A percentile compares a stretch with the other conserved stretches of the same genome.
These are phyloP conservation scores for Neonothopanus nambi DNA, from an alignment of 1,284 basidiomycete genomes.

Conservation along the genomic window DNA sequence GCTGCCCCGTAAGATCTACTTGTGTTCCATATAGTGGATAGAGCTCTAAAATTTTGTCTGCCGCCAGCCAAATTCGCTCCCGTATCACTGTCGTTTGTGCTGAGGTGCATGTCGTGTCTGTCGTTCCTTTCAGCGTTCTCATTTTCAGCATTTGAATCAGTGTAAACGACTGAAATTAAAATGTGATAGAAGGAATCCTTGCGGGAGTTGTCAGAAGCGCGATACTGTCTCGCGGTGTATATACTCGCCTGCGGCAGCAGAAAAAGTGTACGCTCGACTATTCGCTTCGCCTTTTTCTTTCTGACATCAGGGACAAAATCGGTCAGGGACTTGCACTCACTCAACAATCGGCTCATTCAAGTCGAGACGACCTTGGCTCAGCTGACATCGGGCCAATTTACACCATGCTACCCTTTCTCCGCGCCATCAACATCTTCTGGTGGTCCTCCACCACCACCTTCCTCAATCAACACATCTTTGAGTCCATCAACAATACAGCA, in stretches of 20 bases:
- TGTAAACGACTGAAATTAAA: constrained; percentile 83
- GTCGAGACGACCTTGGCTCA: constrained; percentile 52
- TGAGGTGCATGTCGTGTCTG: constrained; percentile 51
- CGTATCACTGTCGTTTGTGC: constrained; percentile 80
- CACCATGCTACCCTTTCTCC: constrained; percentile 38
- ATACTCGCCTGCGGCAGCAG: constrained; percentile 77
- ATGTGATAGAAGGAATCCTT: constrained; percentile 75
- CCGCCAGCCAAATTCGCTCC: constrained; percentile 69
- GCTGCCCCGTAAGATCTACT: constrained; percentile 5
- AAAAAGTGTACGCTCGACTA: constrained; percentile 66
- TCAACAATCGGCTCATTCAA: constrained; percentile 73
- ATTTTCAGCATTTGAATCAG: constrained; percentile 34
- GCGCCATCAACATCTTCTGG: constrained; percentile 28
- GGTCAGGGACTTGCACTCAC: constrained; percentile 69
- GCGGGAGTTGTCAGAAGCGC: constrained; percentile 74
- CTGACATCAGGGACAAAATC: not conserved
- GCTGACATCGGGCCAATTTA: constrained; percentile 42
- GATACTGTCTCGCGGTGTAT: constrained; percentile 71
- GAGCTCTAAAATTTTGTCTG: not conserved
- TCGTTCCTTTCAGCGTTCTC: constrained; percentile 12
- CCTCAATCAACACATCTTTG: constrained; percentile 19
- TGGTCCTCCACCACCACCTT: constrained; percentile 13
- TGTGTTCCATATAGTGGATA: too few species aligned
- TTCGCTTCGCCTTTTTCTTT: constrained; percentile 1
- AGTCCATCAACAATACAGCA: constrained; percentile 31